Conservation (phyloP, 106 monocot species). For the Allium cepa region DNA sequence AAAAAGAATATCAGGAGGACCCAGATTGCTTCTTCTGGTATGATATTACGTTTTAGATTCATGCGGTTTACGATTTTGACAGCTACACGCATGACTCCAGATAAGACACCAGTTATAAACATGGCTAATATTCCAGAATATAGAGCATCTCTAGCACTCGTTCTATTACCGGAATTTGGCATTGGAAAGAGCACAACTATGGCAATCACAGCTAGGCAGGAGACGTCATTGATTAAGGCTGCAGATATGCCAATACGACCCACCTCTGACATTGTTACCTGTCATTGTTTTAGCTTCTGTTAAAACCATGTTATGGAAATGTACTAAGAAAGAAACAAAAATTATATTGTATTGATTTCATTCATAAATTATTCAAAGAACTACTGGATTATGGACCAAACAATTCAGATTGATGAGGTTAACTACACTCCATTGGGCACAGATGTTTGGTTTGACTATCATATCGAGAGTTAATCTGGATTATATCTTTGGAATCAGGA, state of each 20-base stretch:
- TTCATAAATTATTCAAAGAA: too few species aligned
- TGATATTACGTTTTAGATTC: background rate
- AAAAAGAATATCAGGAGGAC: background rate
- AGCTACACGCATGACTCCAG: background rate
- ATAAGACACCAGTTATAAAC: background rate
- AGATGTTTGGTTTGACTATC: too few species aligned
- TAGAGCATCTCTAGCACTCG: background rate
- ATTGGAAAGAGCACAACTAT: background rate
- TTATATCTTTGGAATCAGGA: too few species aligned
- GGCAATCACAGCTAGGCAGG: background rate
- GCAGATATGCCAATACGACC: slow-evolving; percentile 36
- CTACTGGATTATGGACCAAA: too few species aligned
- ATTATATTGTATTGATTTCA: too few species aligned
- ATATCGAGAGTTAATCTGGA: too few species aligned
- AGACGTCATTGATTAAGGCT: slow-evolving; percentile 23
- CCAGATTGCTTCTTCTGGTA: background rate
- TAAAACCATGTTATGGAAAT: too few species aligned
- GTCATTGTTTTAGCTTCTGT: too few species aligned
- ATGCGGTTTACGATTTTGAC: background rate
- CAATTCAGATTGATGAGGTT: too few species aligned
- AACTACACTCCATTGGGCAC: too few species aligned
- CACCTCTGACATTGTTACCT: slow-evolving; percentile 22
- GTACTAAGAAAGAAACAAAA: too few species aligned
- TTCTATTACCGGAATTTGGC: background rate
- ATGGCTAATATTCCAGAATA: background rate